A percentile compares a stretch with the other conserved stretches of the same genome.
Evolutionary conservation across 2,329 filamentous ascomycete genomes (phyloP).

Genomic region (Beauveria bassiana): DNA sequence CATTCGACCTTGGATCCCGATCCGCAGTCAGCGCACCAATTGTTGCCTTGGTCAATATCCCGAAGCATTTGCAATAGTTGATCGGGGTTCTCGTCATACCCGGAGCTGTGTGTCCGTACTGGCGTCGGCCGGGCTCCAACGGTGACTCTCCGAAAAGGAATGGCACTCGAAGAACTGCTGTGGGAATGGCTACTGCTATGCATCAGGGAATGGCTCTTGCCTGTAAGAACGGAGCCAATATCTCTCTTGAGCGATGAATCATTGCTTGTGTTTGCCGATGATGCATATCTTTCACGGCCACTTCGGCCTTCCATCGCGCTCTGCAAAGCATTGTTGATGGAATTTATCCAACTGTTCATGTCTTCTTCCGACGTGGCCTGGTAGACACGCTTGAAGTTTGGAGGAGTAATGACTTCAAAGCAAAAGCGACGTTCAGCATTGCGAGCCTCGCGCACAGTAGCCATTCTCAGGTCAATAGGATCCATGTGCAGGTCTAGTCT

Average conservation of each 20-base stretch:
- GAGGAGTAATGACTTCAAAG: slow-evolving; percentile 93
- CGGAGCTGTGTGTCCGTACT: slow-evolving; percentile 59
- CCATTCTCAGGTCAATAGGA: slow-evolving; percentile 93
- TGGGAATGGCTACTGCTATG: slow-evolving; percentile 45
- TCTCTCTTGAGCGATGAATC: slow-evolving; percentile 65
- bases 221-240: slow-evolving; percentile 86
- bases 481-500: slow-evolving; percentile 95
- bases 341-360: slow-evolving; percentile 92
- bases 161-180: slow-evolving; percentile 37
- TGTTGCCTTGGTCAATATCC: slow-evolving; percentile 86
- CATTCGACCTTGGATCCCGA: slow-evolving; percentile 91
- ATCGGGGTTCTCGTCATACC: slow-evolving; percentile 74
- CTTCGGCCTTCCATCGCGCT: slow-evolving; percentile 84
- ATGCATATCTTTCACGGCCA: slow-evolving; percentile 43
- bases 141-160: slow-evolving; percentile 77
- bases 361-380: slow-evolving; percentile 97
- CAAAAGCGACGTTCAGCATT: slow-evolving; percentile 94
- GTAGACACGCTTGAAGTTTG: slow-evolving; percentile 86
- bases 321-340: slow-evolving; percentile 95
- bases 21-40: slow-evolving; percentile 88
- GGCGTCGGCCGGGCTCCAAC: slow-evolving; percentile 80
- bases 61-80: slow-evolving; percentile 81
- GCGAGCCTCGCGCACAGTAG: slow-evolving; percentile 89
- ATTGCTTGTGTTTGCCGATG: slow-evolving; percentile 25
- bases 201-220: slow-evolving; percentile 71